phyloP scores from a whole-genome alignment of 2,329 filamentous ascomycete genomes.

The Paecilomyces niveus region DNA sequence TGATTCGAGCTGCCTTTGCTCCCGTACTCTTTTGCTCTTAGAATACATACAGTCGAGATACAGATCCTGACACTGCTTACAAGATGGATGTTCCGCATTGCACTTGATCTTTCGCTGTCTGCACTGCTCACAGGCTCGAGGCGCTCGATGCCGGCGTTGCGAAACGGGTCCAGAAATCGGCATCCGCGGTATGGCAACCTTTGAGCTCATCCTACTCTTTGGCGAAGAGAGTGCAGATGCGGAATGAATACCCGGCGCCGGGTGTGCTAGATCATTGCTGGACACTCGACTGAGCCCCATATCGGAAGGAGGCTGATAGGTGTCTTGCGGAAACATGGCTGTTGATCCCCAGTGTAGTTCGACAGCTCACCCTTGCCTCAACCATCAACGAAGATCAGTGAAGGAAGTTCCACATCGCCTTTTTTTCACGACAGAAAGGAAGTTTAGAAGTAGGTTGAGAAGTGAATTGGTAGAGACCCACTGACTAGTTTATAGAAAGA shows the following conservation, averaged over 20 bases:
- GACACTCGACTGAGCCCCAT: neutral
- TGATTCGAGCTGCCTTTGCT: neutral
- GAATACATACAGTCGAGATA: neutral
- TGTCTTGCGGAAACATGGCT: too few relatives aligned
- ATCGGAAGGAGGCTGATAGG: too few relatives aligned
- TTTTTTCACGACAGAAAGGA: too few relatives aligned
- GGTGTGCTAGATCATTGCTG: neutral
- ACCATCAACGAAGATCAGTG: too few relatives aligned
- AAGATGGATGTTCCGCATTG: neutral
- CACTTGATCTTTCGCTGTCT: neutral
- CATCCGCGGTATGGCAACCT: neutral
- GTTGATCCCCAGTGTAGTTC: too few relatives aligned
- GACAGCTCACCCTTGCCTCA: too few relatives aligned
- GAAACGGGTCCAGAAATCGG: neutral
- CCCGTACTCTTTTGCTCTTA: neutral
- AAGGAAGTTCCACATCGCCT: too few relatives aligned
- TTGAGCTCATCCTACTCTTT: neutral
- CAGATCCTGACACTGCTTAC: neutral
- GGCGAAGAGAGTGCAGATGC: neutral
- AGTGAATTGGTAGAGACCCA: too few relatives aligned
- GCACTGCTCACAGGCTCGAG: neutral
- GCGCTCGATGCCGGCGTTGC: neutral
- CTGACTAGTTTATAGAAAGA: neutral
- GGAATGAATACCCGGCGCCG: neutral
- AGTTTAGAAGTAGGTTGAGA: too few relatives aligned